Evolutionary conservation across 1,284 basidiomycete species (phyloP).

Genomic region (Xerocomus nothofagi): DNA sequence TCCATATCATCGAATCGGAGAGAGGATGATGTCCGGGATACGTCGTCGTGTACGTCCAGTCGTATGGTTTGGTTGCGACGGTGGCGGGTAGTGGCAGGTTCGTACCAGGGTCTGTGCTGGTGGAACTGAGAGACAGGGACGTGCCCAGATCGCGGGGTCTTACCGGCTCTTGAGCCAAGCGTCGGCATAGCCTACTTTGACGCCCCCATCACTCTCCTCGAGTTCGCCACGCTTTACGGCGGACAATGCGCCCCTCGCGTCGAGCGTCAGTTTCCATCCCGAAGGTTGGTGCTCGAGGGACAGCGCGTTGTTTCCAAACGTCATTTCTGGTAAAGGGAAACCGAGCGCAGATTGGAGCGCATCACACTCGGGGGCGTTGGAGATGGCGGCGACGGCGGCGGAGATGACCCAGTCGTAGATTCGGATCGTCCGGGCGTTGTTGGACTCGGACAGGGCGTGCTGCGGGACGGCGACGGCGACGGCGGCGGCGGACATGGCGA

Average conservation of each 20-base stretch:
- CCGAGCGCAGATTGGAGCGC: constrained; percentile 62
- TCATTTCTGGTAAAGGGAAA: constrained; percentile 95
- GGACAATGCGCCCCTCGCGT: constrained; percentile 68
- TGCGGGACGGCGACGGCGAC: constrained; percentile 53
- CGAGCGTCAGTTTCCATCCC: constrained; percentile 70
- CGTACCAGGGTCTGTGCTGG: constrained; percentile 58
- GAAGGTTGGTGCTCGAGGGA: constrained; percentile 61
- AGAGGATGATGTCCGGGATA: constrained; percentile 66
- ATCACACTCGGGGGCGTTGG: constrained; percentile 74
- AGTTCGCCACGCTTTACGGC: constrained; percentile 79
- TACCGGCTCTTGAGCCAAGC: constrained; percentile 91
- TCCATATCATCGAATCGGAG: constrained; percentile 41
- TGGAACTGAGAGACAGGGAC: constrained; percentile 16
- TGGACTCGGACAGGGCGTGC: constrained; percentile 64
- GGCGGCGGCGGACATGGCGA: too few relatives aligned
- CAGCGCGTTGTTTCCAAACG: constrained; percentile 87
- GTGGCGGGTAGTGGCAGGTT: constrained; percentile 70
- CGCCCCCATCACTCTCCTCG: constrained; percentile 78
- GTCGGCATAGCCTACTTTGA: constrained; percentile 93
- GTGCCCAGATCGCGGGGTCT: constrained; percentile 14
- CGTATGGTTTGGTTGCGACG: constrained; percentile 83
- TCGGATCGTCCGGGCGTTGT: constrained; percentile 65
- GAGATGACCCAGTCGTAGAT: constrained; percentile 66
- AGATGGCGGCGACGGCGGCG: constrained; percentile 68
- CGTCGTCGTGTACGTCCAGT: constrained; percentile 97